Conservation (phyloP, 352 stramenopile genomes). For the Thalassiosira livingstoniorum region DNA sequence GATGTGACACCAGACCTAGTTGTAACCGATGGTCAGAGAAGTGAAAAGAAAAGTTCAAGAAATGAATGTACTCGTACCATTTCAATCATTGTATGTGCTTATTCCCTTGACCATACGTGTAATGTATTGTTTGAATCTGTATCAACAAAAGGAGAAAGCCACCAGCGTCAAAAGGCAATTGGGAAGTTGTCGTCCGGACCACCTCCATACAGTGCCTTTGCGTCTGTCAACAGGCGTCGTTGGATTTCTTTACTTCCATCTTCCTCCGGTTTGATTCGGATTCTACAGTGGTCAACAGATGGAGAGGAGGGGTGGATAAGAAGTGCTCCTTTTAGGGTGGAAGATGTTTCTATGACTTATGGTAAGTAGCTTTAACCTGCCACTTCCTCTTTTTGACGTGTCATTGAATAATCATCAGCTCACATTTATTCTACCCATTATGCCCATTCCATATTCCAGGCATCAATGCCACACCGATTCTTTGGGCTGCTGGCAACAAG, state of each 20-base stretch:
- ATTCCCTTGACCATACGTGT: slow-evolving; percentile 85
- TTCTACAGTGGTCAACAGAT: slow-evolving; percentile 84
- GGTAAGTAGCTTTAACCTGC: too few relatives aligned
- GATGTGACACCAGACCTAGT: slow-evolving; percentile 62
- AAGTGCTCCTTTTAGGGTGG: slow-evolving; percentile 79
- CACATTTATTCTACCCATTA: too few relatives aligned
- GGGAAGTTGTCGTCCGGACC: background rate
- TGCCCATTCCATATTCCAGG: too few relatives aligned
- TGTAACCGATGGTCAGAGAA: slow-evolving; percentile 23
- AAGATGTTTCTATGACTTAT: slow-evolving; percentile 79
- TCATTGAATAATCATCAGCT: too few relatives aligned
- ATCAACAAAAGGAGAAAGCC: slow-evolving; percentile 14
- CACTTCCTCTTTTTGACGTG: too few relatives aligned
- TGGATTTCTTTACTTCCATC: slow-evolving; percentile 80
- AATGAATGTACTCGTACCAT: slow-evolving; percentile 48
- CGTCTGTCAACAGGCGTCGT: slow-evolving; percentile 63
- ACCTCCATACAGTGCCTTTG: slow-evolving; percentile 79
- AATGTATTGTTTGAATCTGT: slow-evolving; percentile 84
- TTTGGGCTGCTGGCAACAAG: slow-evolving; percentile 76
- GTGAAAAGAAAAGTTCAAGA: background rate
- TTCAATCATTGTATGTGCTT: slow-evolving; percentile 80
- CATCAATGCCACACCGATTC: slow-evolving; percentile 76
- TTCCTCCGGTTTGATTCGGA: slow-evolving; percentile 60
- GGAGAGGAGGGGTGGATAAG: slow-evolving; percentile 71
- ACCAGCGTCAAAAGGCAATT: background rate